Base-by-base conservation (phyloP, 148 eudicot species). In the Rheum nobile region DNA sequence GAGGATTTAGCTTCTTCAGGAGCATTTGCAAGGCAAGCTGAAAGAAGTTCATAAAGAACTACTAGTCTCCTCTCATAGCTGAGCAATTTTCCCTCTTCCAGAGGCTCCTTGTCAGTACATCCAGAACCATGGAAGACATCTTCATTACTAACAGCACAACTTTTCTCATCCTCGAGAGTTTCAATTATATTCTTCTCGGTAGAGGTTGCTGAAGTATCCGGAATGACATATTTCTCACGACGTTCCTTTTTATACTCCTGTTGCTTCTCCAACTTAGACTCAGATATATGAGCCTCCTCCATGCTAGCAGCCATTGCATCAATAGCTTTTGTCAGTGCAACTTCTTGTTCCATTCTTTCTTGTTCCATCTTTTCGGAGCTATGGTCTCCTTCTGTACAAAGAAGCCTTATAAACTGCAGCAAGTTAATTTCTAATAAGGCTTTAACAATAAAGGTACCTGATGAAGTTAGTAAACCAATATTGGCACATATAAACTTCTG, bases 31-130 rank as follows among this genome's bases (percentile, higher is more conserved):
- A 95, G 87, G 84, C 99, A 91, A 75, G 94, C 99, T 52, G 94
- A 85, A 72, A 95, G 88, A 87, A 95, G 93, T 81, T 95, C 90
- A 79, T 88, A 88, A 8, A 95, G 85, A 85, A 92, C 91, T 21
- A 79, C 75, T 61, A 95, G 79, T 84, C 91, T 95, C 79, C 84
- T 91, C 44, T 83, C 81, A 80, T 90, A 87, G 81, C 85, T 78
- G 75, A 95, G 96, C 82, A 77, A 80, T 34, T 35, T 82, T 72
- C 85, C 81, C 81, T 90, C 99, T 78, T 88, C 89, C 50, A 82
- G 61, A 26, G 88, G 84, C 74, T 90, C 85, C 80, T 84, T 86
- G 44, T 78, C 83, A 65, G 79, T 76, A 75, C 84, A 75, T 75
- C 32, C 80, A 67, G 88, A 71, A 24, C 72, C 83, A 52, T 77